Base-by-base conservation (phyloP, 2,329 filamentous ascomycete genomes). In the Xylaria polymorpha region DNA sequence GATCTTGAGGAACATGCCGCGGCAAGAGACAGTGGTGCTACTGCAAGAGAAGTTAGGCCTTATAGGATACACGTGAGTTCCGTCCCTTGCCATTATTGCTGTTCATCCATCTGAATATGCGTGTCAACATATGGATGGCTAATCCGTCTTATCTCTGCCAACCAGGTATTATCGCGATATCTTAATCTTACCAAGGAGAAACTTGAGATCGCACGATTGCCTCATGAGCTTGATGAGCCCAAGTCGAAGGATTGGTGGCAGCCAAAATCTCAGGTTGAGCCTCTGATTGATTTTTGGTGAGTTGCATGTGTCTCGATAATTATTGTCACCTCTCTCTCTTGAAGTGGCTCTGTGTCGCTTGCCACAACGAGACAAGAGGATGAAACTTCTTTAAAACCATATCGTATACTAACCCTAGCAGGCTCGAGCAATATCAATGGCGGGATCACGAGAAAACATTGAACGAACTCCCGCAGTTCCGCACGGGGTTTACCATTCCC, bases 381-480 rank as follows among this genome's bases (percentile, higher is more conserved):
- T 12, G 10, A 41, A 5, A 10, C 20, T 43, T 41, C 2, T 18
- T n/a, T 29, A 12, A 20, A 43, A 53, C 3, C 25, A 29, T 29
- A 29, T 0, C 2, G 59, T 48, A 53, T 32, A 32, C 66, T 68
- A 67, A 68, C 39, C n/a, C 56, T 20, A n/a, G 22, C 32, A 91
- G 89, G 90, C 83, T 91, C 39, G 90, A 92, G 69, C 82, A 86
- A 53, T 92, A 91, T 78, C 86, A 86, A 67, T 92, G 90, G 89
- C 84, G 87, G 58, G 80, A 83, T 2, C 84, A 88, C 64, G 90
- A 92, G 78, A 79, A 83, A 8, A 76, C 79, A 48, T 83, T 91
- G 72, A 92, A 92, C 76, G 78, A 81, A 0, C 80, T 91, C n/a
- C 86, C 90, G 0, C 90, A 92, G 77, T 92, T 86, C 77, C 86